Conservation (phyloP, 2,329 filamentous ascomycete genomes). For the Aureobasidium pullulans region DNA sequence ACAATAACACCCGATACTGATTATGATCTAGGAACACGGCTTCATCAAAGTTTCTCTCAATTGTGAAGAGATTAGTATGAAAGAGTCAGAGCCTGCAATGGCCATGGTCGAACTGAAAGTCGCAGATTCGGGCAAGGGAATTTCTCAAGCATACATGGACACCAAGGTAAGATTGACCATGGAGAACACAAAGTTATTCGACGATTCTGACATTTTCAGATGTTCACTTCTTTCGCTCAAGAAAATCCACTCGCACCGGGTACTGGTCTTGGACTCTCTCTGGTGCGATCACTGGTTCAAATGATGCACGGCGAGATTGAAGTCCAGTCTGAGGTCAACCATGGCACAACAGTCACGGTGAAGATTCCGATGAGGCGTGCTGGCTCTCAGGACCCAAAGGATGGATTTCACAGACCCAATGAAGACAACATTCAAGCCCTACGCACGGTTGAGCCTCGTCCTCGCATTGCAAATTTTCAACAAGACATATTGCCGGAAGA, state of each 20-base stretch:
- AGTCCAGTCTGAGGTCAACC: constrained; percentile 15
- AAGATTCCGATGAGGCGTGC: constrained; percentile 6
- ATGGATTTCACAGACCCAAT: constrained; percentile 1
- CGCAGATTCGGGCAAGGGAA: constrained; percentile 18
- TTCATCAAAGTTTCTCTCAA: constrained; percentile 27
- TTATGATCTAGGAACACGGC: constrained; percentile 19
- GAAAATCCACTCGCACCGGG: constrained; percentile 16
- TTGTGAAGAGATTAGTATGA: constrained; percentile 17
- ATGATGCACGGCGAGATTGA: constrained; percentile 16
- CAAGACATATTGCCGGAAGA: constrained; percentile 18
- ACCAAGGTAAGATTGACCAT: not conserved
- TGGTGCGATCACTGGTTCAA: constrained; percentile 16
- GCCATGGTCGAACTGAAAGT: constrained; percentile 7
- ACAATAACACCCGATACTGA: constrained; percentile 2
- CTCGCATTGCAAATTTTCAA: constrained; percentile 21
- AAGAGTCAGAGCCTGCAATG: not conserved
- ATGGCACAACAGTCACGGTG: constrained; percentile 16
- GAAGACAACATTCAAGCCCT: constrained; percentile 5
- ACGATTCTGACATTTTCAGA: constrained; percentile 14
- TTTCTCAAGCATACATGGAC: constrained; percentile 16
- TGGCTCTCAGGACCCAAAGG: not conserved
- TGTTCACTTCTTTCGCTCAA: constrained; percentile 19
- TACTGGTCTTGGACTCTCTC: constrained; percentile 18
- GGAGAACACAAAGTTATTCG: no score
- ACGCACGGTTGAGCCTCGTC: constrained; percentile 4